phyloP scores from a whole-genome alignment of 306 rosid species.

The Glycine tomentella region DNA sequence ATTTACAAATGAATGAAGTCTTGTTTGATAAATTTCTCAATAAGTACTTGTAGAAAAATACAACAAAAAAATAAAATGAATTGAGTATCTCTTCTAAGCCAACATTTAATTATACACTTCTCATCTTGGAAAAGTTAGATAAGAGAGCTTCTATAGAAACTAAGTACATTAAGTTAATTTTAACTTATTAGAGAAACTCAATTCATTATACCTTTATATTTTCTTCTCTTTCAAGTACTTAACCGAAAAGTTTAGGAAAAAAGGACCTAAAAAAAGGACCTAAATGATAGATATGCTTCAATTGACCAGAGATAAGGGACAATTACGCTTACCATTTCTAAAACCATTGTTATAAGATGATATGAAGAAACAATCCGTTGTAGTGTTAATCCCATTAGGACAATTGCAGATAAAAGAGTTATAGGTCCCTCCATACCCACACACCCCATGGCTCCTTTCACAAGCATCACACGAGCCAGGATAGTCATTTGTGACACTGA shows the following conservation, averaged over 20 bases:
- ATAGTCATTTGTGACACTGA: constrained; percentile 71
- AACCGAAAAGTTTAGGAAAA: no score
- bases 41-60: no score
- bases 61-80: no score
- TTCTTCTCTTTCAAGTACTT: no score
- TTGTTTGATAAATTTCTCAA: not conserved
- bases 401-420: constrained; percentile 78
- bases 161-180: no score
- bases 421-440: constrained; percentile 61
- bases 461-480: constrained; percentile 73
- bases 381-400: constrained; percentile 73
- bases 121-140: not conserved
- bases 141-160: not conserved
- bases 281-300: not conserved
- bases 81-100: no score
- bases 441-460: constrained; percentile 71
- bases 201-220: no score
- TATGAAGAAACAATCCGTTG: constrained; percentile 71
- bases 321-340: constrained; percentile 58
- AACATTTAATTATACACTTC: no score
- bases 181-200: no score
- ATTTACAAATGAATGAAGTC: not conserved
- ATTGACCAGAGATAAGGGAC: not conserved
- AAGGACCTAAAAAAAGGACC: no score
- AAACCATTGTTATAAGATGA: constrained; percentile 55